Evolutionary conservation across 768 basidiomycete genomes (phyloP), one percentile per base, ranked within the genome.

Genomic region (Boletellus emodensis): DNA sequence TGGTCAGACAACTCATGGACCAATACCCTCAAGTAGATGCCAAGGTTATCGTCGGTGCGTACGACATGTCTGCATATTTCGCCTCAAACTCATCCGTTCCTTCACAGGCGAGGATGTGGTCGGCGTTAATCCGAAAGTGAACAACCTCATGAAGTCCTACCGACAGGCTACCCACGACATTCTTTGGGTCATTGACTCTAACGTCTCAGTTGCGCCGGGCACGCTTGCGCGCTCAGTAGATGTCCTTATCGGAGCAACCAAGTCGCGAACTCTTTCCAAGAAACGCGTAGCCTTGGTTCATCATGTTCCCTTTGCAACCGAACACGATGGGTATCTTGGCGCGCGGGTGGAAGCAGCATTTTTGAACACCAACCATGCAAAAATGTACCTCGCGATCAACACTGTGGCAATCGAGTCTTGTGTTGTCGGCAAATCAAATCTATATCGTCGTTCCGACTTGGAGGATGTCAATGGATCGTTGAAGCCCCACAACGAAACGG

Each of bases 171-270:
- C 77, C 48, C 75, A 96, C 63, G 93, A 98, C 62, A 88, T 98
- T 43, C 72, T 98, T 44, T 99, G 94, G 94, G 87, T 98, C 28
- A 77, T 98, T 44, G 96, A 99, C 68, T 96, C 95, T n/a, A 95
- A 95, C 57, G 81, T 98, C 45, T 80, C 83, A 51, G 84, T 85
- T 20, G 81, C 82, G 40, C 76, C 85, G 1, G 85, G 85, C 14
- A 87, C 92, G 11, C 81, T 99, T 22, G 83, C 86, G 3, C 84
- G 91, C 50, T 84, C 92, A 13, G 88, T 98, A 32, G 90, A 88
- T 60, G 74, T 82, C n/a, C 76, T 95, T 37, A 73, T 69, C 12
- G 72, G 71, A 36, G 68, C 77, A 3, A 64, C 75, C 3, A 49
- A 67, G n/a, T 64, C 75, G 4, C 57, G 56, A 22, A 52, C 59